Percentiles rank a stretch among this genome's conserved stretches.
These are phyloP conservation scores for Knoxdaviesia proteae DNA, from an alignment of 2,329 filamentous ascomycete genomes.

Conservation along the genomic window DNA sequence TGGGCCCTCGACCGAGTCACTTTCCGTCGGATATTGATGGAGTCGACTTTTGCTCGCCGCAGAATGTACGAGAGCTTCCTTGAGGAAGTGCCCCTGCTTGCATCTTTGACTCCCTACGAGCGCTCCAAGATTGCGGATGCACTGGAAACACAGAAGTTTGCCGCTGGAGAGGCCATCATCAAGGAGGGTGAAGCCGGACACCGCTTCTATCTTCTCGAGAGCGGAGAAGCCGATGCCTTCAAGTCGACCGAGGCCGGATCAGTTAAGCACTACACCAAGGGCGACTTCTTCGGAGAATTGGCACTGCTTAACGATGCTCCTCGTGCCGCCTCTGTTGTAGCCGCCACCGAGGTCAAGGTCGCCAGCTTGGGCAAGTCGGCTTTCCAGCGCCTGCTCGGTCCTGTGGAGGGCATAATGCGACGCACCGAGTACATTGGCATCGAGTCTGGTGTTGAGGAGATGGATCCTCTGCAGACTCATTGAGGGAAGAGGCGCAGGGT, in stretches of 20 bases:
- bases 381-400: slow-evolving; percentile 81
- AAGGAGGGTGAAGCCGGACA: slow-evolving; percentile 77
- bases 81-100: slow-evolving; percentile 74
- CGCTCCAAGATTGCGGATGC: slow-evolving; percentile 95
- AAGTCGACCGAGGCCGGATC: slow-evolving; percentile 50
- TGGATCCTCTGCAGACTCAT: slow-evolving; percentile 38
- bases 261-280: slow-evolving; percentile 69
- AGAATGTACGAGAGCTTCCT: slow-evolving; percentile 96
- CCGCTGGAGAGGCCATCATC: slow-evolving; percentile 66
- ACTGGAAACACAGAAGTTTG: slow-evolving; percentile 74
- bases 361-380: slow-evolving; percentile 82
- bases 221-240: slow-evolving; percentile 68
- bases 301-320: slow-evolving; percentile 86
- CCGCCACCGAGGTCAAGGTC: slow-evolving; percentile 75
- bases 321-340: slow-evolving; percentile 72
- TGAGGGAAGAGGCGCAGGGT: slow-evolving; percentile 1
- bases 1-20: slow-evolving; percentile 93
- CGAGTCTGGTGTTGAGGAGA: slow-evolving; percentile 40
- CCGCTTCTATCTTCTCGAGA: slow-evolving; percentile 76
- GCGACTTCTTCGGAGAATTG: slow-evolving; percentile 93
- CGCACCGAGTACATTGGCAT: slow-evolving; percentile 45
- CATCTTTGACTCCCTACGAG: slow-evolving; percentile 73
- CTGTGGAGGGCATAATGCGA: slow-evolving; percentile 87
- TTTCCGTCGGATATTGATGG: slow-evolving; percentile 95
- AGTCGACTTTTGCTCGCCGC: slow-evolving; percentile 85